Conservation (phyloP, 805 yeast genomes). For the Myxozyma udenii region DNA sequence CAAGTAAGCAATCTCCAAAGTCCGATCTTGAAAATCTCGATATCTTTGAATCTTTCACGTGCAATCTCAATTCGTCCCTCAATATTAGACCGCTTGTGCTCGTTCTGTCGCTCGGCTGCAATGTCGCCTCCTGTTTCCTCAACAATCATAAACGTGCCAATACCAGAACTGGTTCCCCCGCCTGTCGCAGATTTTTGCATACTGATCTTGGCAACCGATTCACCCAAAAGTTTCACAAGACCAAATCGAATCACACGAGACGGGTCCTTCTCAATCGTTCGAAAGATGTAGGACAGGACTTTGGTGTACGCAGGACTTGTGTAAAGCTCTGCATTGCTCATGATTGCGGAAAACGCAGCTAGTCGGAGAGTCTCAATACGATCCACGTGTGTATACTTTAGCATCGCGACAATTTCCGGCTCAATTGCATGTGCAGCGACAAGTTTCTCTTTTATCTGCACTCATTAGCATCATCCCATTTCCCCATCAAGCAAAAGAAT, state of each 20-base stretch:
- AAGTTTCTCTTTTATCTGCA: constrained; percentile 54
- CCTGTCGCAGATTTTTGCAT: constrained; percentile 10
- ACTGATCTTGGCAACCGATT: constrained; percentile 22
- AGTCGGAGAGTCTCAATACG: constrained; percentile 54
- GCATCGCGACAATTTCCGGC: constrained; percentile 53
- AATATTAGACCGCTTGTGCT: constrained; percentile 59
- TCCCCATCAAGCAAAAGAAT: neutral
- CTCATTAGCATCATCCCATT: neutral
- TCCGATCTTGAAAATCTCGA: constrained; percentile 52
- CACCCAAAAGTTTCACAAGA: constrained; percentile 30
- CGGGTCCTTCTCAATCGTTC: constrained; percentile 51
- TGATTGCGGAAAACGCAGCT: constrained; percentile 65
- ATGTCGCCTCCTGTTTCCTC: constrained; percentile 51
- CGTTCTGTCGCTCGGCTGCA: constrained; percentile 57
- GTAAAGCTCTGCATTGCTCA: constrained; percentile 70
- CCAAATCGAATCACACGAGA: constrained; percentile 49
- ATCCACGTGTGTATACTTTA: constrained; percentile 51
- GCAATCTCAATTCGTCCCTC: constrained; percentile 64
- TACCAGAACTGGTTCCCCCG: constrained; percentile 11
- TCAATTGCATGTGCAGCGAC: constrained; percentile 54
- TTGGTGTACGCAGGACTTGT: constrained; percentile 45
- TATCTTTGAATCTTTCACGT: constrained; percentile 53
- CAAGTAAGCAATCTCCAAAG: constrained; percentile 67
- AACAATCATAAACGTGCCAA: constrained; percentile 50
- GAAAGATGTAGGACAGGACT: constrained; percentile 61